Conservation (phyloP, 768 basidiomycete genomes). For the Calocybe indica region DNA sequence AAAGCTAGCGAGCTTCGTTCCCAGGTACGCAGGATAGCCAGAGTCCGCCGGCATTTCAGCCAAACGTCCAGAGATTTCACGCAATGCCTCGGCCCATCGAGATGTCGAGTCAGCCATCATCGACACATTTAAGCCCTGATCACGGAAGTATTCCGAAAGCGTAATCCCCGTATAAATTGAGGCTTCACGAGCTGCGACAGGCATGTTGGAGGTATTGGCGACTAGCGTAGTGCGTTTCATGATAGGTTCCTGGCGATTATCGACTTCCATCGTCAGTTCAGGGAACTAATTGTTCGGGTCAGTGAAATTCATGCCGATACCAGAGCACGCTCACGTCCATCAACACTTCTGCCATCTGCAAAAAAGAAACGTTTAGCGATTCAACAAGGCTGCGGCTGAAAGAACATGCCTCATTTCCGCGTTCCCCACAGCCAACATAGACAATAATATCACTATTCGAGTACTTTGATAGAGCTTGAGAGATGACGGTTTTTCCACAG, state of each 20-base stretch:
- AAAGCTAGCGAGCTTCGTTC: constrained; percentile 94
- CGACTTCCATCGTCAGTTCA: constrained; percentile 86
- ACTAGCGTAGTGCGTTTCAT: constrained; percentile 99
- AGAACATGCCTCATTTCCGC: constrained; percentile 81
- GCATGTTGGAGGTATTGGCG: constrained; percentile 99
- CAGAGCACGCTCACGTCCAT: constrained; percentile 65
- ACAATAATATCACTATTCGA: constrained; percentile 99
- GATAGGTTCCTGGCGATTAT: constrained; percentile 93
- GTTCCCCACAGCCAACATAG: constrained; percentile 98
- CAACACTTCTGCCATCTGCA: constrained; percentile 93
- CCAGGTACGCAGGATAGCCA: constrained; percentile 95
- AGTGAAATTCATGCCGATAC: background rate
- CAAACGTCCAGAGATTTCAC: constrained; percentile 98
- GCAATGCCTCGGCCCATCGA: constrained; percentile 98
- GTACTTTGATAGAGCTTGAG: constrained; percentile 95
- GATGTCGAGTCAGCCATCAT: constrained; percentile 99
- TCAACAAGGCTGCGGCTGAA: background rate
- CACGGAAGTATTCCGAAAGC: constrained; percentile 98
- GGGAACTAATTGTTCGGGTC: constrained; percentile 54
- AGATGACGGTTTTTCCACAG: constrained; percentile 98
- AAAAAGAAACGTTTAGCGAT: constrained; percentile 4
- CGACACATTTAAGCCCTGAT: constrained; percentile 94
- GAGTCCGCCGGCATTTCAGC: constrained; percentile 99
- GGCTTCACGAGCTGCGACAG: constrained; percentile 97
- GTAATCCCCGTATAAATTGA: constrained; percentile 99